Evolutionary conservation across 495 filamentous ascomycete species (phyloP).

Genomic region (Penicillium lividum): DNA sequence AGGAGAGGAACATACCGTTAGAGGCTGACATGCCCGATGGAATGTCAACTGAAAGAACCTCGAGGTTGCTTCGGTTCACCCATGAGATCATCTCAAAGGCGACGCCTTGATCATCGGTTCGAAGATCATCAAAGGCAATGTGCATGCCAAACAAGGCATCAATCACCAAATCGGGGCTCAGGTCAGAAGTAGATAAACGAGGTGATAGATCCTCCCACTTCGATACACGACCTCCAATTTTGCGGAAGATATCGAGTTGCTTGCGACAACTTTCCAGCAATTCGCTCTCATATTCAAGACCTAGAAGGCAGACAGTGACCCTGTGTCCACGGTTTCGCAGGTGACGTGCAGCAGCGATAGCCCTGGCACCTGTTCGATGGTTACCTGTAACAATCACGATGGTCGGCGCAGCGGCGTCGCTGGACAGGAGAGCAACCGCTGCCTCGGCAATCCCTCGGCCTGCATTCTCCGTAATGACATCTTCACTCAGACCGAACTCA

Average conservation of each 20-base stretch:
- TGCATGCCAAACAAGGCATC: constrained; percentile 87
- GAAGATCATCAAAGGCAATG: constrained; percentile 77
- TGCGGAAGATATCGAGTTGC: constrained; percentile 74
- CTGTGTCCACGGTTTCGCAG: constrained; percentile 76
- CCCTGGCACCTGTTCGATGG: constrained; percentile 79
- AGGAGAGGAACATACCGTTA: constrained; percentile 57
- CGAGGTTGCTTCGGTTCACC: constrained; percentile 78
- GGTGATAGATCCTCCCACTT: constrained; percentile 53
- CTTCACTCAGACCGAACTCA: constrained; percentile 81
- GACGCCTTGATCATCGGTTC: constrained; percentile 76
- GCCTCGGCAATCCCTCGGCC: constrained; percentile 85
- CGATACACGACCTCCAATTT: constrained; percentile 70
- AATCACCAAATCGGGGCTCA: constrained; percentile 75
- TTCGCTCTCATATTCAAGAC: constrained; percentile 70
- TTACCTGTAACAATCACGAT: constrained; percentile 87
- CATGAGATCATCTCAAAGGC: constrained; percentile 83
- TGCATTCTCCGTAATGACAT: constrained; percentile 89
- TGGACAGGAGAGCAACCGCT: constrained; percentile 58
- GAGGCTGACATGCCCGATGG: constrained; percentile 83
- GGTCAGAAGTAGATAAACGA: constrained; percentile 57
- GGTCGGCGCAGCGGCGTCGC: constrained; percentile 55
- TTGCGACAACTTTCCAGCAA: constrained; percentile 72
- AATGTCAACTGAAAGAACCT: constrained; percentile 79
- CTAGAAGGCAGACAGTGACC: constrained; percentile 80
- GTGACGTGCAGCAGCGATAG: constrained; percentile 83